phyloP scores from a whole-genome alignment of 2,329 filamentous ascomycete genomes.

The Xylaria sp. region DNA sequence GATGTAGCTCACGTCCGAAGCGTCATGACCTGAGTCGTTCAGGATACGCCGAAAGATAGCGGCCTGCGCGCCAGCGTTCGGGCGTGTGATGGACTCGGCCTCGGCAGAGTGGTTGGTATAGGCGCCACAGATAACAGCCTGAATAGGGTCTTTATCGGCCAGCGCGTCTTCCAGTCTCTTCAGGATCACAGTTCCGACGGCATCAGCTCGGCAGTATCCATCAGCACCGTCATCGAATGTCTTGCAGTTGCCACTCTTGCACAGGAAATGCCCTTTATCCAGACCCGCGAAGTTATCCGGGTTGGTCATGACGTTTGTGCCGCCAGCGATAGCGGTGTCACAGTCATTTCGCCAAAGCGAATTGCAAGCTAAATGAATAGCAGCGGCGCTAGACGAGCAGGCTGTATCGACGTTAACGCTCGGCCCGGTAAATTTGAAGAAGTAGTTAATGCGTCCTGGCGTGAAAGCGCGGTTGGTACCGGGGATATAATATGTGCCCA shows the following conservation, averaged over 20 bases:
- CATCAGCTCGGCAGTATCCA: constrained; percentile 55
- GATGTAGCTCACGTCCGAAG: constrained; percentile 66
- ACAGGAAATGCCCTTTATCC: constrained; percentile 71
- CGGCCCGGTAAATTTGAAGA: constrained; percentile 49
- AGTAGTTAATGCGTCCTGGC: constrained; percentile 53
- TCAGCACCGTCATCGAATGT: constrained; percentile 57
- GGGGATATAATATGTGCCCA: constrained; percentile 55
- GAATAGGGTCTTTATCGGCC: constrained; percentile 57
- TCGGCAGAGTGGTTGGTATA: constrained; percentile 77
- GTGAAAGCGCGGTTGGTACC: constrained; percentile 51
- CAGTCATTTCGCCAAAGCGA: constrained; percentile 71
- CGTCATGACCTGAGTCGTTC: constrained; percentile 67
- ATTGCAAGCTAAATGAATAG: constrained; percentile 57
- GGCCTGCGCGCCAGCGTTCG: constrained; percentile 72
- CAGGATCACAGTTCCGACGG: constrained; percentile 39
- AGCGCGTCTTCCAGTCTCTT: constrained; percentile 51
- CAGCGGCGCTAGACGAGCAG: constrained; percentile 45
- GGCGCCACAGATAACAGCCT: constrained; percentile 54
- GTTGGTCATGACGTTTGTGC: constrained; percentile 71
- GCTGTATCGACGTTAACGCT: constrained; percentile 48
- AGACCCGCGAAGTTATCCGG: constrained; percentile 72
- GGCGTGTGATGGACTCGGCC: constrained; percentile 76
- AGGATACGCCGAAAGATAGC: constrained; percentile 68
- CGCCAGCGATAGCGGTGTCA: constrained; percentile 72
- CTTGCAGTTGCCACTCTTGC: constrained; percentile 57